These are phyloP conservation scores for Colletotrichum camelliae DNA, from an alignment of 2,329 filamentous ascomycete species.

Conservation along the genomic window DNA sequence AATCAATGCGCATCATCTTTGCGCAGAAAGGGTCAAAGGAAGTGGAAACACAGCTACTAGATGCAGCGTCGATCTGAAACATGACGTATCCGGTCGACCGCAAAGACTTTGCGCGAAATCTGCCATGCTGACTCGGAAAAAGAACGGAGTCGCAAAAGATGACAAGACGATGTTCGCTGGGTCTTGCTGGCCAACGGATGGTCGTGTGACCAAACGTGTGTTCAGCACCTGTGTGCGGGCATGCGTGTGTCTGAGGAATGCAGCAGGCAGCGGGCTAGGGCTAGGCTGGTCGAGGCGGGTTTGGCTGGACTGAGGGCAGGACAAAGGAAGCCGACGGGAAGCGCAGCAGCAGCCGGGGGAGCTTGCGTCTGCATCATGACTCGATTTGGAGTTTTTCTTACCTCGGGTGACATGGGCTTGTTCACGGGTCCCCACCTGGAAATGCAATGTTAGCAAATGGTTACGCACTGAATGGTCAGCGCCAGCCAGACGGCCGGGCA, in stretches of 20 bases:
- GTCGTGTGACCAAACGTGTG: neutral
- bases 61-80: slow-evolving; percentile 9
- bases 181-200: neutral
- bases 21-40: neutral
- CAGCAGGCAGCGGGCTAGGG: neutral
- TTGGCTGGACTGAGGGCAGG: neutral
- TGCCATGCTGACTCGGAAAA: neutral
- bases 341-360: neutral
- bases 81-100: slow-evolving; percentile 4
- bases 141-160: neutral
- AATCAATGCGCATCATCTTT: neutral
- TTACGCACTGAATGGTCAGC: neutral
- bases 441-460: slow-evolving; percentile 18
- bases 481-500: neutral
- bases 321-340: slow-evolving; percentile 11
- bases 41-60: neutral
- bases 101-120: neutral
- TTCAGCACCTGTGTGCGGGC: neutral
- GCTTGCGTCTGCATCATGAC: slow-evolving; percentile 12
- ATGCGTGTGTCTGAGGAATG: neutral
- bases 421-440: slow-evolving; percentile 92
- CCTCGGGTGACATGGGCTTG: slow-evolving; percentile 97
- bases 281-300: neutral
- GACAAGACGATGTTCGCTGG: neutral
- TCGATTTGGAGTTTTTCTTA: slow-evolving; percentile 57